Conservation (phyloP, 208 protist genomes). For the Hexamita inflata region DNA sequence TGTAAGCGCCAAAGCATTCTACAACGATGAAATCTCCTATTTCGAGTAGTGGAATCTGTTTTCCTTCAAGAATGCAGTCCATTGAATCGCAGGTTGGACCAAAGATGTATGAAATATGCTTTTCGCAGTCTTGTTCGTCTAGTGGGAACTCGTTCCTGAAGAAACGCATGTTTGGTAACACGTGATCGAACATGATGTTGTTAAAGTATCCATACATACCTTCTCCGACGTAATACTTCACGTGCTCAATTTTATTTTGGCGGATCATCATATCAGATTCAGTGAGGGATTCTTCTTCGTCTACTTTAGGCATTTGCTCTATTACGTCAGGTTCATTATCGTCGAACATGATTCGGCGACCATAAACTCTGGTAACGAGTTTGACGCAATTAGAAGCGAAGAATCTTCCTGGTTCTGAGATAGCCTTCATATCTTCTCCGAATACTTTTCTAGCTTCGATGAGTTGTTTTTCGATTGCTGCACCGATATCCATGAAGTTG, state of each 20-base stretch:
- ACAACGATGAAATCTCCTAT: slow-evolving; percentile 64
- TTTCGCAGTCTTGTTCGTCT: neutral
- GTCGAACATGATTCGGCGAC: slow-evolving; percentile 28
- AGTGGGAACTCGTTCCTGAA: no score
- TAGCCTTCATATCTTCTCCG: slow-evolving; percentile 55
- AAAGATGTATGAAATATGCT: slow-evolving; percentile 42
- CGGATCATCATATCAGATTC: neutral
- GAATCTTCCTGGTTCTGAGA: slow-evolving; percentile 65
- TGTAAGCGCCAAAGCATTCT: slow-evolving; percentile 66
- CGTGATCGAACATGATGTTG: slow-evolving; percentile 59
- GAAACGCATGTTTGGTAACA: slow-evolving; percentile 31
- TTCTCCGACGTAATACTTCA: slow-evolving; percentile 61
- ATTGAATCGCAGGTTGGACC: slow-evolving; percentile 63
- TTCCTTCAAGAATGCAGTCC: slow-evolving; percentile 47
- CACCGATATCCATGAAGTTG: slow-evolving; percentile 51
- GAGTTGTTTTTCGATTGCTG: slow-evolving; percentile 42
- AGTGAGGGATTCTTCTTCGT: neutral
- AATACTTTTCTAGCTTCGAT: slow-evolving; percentile 46
- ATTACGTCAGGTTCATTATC: no score
- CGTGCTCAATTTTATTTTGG: neutral
- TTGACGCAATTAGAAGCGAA: slow-evolving; percentile 38
- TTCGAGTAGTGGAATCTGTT: slow-evolving; percentile 48
- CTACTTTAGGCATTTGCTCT: no score
- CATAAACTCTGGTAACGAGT: slow-evolving; percentile 17
- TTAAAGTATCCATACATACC: slow-evolving; percentile 67